Evolutionary conservation across 108 stramenopile species (phyloP), one percentile per base, ranked within the genome.

Genomic region (Conticribra weissflogii): DNA sequence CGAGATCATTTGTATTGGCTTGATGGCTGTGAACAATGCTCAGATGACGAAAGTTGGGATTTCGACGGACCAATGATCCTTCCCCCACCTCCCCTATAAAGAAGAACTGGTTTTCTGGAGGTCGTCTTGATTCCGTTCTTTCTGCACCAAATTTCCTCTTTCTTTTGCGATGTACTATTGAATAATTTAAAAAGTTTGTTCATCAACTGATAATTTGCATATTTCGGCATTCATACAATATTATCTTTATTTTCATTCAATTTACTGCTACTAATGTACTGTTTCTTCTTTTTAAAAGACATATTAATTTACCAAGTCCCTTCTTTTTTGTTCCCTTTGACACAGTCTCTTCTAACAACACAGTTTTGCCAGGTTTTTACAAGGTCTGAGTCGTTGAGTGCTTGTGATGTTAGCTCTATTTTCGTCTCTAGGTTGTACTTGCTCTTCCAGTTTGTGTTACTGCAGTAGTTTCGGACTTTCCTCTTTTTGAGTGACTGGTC

Each of bases 51-150:
- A 17, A 68, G 67, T 51, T 76, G 75, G 75, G 75, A 75, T 34
- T 75, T 75, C 48, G 74, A 76, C 47, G 75, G 75, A 29, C 75
- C 75, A 30, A 76, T 76, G 75, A 76, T 76, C 19, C 60, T 76
- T 21, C 75, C 75, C 0, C 75, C 75, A 49, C 52, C 66, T 14
- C 75, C 75, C 24, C 8, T 68, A 15, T 76, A 68, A 28, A 21
- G 30, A 57, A 16, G 3, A 22, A 34, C 31, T 25, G 48, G 17
- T 29, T 49, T 27, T 49, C 9, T 14, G 29, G 5, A 8, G n/a
- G n/a, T n/a, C n/a, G n/a, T n/a, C n/a, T n/a, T n/a, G n/a, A n/a
- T n/a, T n/a, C n/a, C 30, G 29, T 63, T 23, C 48, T n/a, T n/a
- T n/a, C n/a, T n/a, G 44, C 45, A 30, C 52, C 36, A 27, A n/a